Conservation (phyloP, 352 stramenopile species). For the Phytophthora pseudosyringae region DNA sequence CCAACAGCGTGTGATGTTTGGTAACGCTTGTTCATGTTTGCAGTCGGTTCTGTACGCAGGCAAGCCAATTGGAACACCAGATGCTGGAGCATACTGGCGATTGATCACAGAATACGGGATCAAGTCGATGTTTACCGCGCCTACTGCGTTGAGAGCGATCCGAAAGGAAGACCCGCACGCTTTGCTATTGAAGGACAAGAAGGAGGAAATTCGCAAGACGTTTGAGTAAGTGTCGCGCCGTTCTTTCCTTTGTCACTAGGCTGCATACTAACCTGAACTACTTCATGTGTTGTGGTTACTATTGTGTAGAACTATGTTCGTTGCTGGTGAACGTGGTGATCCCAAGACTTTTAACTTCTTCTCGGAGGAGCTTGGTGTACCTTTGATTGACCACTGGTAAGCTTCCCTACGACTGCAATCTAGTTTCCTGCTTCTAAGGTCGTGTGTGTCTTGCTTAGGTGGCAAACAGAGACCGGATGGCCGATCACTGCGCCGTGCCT, state of each 20-base stretch:
- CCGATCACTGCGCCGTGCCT: constrained; percentile 74
- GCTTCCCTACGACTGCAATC: background rate
- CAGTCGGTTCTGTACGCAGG: constrained; percentile 90
- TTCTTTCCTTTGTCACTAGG: background rate
- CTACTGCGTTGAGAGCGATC: constrained; percentile 91
- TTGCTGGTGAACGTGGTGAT: constrained; percentile 89
- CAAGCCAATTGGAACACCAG: constrained; percentile 88
- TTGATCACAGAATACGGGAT: constrained; percentile 87
- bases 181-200: constrained; percentile 53
- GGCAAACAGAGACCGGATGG: constrained; percentile 92
- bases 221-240: constrained; percentile 50
- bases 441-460: constrained; percentile 40
- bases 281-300: background rate
- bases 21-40: constrained; percentile 4
- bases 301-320: constrained; percentile 68
- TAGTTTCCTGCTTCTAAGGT: background rate
- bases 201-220: constrained; percentile 52
- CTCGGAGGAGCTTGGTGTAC: constrained; percentile 59
- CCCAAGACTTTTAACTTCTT: constrained; percentile 89
- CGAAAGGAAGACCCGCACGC: constrained; percentile 84
- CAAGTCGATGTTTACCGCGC: constrained; percentile 91
- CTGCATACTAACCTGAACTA: background rate
- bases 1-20: background rate
- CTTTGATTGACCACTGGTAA: constrained; percentile 87
- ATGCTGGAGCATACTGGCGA: constrained; percentile 89